Base-by-base conservation (phyloP, 2,329 filamentous ascomycete species). In the Colletotrichum shisoi region DNA sequence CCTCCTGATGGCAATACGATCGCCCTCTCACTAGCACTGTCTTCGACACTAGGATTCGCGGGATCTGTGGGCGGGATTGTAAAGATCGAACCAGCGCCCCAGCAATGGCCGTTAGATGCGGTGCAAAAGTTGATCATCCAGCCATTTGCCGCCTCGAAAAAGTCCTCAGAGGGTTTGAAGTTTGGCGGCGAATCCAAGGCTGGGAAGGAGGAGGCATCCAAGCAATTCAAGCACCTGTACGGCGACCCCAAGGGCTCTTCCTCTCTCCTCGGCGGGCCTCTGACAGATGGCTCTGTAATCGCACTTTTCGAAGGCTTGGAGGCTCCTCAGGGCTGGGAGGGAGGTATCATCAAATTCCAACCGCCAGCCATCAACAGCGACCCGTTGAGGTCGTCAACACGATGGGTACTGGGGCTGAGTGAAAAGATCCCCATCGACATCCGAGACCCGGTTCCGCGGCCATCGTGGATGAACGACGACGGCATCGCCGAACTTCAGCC, bases 101-200 rank as follows among this genome's bases (percentile, higher is more conserved):
- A 85, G 46, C 91, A 90, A 59, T 80, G 93, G n/a, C 83, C 89
- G 6, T 87, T 88, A 66, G 88, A 86, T 46, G 83, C 87, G 0
- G 81, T 92, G 5, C 83, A 84, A 63, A 81, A 87, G 4, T 79
- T 98, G 65, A 94, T 91, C 72, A 82, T 99, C 2, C 91, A 91
- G 63, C 95, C 95, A 0, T 98, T 97, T 73, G 84, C 87, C 3
- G 80, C 84, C 1, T 78, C 79, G 24, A 79, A 83, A 3, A 89
- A 87, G 71, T 79, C 83, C 45, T 85, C 83, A 42, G 84, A 89
- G 52, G 90, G 90, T 0, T 82, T 97, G 24, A 93, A 89, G 72
- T 96, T 98, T 74, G 94, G 94, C 4, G 92, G 93, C 15, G 93
- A 97, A 72, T 91, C 92, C 0, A 92, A 92, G 72, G 86, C 91